phyloP scores from a whole-genome alignment of 2,329 filamentous ascomycete genomes.

The Bipolaris cookei region DNA sequence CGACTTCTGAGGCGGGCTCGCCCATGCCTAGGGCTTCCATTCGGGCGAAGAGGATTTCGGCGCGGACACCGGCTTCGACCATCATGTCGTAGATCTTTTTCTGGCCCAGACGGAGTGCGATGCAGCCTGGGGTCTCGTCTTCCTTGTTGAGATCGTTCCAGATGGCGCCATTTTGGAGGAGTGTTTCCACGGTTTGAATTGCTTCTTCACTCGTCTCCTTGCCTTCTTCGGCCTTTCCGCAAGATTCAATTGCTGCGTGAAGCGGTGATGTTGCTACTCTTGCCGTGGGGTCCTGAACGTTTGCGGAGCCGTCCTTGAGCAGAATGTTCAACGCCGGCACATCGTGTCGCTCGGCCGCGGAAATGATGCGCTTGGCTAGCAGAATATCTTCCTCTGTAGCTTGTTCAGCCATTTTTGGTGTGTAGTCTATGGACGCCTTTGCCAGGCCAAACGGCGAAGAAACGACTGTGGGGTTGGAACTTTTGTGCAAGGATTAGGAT shows the following conservation, averaged over 20 bases:
- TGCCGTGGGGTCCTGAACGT: slow-evolving; percentile 47
- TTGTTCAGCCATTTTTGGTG: slow-evolving; percentile 40
- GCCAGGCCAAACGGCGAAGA: slow-evolving; percentile 1
- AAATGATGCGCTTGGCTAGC: slow-evolving; percentile 47
- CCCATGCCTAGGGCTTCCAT: slow-evolving; percentile 44
- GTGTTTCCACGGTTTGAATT: slow-evolving; percentile 38
- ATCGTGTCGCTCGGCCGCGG: slow-evolving; percentile 46
- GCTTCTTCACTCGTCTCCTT: slow-evolving; percentile 39
- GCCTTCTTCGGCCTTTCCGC: slow-evolving; percentile 38
- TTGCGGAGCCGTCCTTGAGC: slow-evolving; percentile 47
- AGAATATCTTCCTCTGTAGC: slow-evolving; percentile 46
- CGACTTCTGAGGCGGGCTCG: slow-evolving; percentile 26
- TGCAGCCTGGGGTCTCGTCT: slow-evolving; percentile 49
- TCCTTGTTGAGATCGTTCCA: slow-evolving; percentile 50
- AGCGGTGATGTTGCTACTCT: slow-evolving; percentile 44
- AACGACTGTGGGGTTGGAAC: slow-evolving; percentile 18
- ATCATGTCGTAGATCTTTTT: slow-evolving; percentile 46
- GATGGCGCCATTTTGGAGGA: slow-evolving; percentile 48
- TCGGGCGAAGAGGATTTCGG: slow-evolving; percentile 45
- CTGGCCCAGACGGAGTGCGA: slow-evolving; percentile 43
- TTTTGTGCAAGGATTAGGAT: slow-evolving; percentile 18
- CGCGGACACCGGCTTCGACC: slow-evolving; percentile 47
- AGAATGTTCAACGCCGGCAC: slow-evolving; percentile 41
- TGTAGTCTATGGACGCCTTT: slow-evolving; percentile 8
- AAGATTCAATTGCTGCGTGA: slow-evolving; percentile 44